Evolutionary conservation across 108 stramenopile species (phyloP).

Genomic region (Conticribra guillardii): DNA sequence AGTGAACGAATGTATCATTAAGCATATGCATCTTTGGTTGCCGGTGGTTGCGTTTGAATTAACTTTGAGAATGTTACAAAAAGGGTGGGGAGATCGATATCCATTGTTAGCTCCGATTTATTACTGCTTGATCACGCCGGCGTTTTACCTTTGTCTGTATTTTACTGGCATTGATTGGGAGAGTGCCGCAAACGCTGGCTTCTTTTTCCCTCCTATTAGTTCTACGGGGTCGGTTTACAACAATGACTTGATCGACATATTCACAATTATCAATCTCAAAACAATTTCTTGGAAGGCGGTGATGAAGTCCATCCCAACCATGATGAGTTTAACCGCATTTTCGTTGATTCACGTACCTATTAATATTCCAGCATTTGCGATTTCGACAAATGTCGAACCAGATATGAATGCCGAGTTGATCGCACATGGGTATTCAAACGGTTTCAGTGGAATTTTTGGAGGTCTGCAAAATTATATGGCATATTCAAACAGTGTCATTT

Average conservation of each 20-base stretch:
- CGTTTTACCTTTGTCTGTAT: constrained; percentile 60
- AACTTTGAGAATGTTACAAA: constrained; percentile 56
- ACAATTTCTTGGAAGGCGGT: constrained; percentile 69
- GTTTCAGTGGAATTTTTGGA: constrained; percentile 62
- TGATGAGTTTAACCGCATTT: constrained; percentile 68
- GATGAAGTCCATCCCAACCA: constrained; percentile 57
- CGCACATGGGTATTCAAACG: constrained; percentile 81
- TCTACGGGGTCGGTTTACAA: constrained; percentile 14
- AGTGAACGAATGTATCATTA: constrained; percentile 24
- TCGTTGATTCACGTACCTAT: constrained; percentile 78
- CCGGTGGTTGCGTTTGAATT: constrained; percentile 66
- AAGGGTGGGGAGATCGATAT: constrained; percentile 52
- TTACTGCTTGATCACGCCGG: constrained; percentile 76
- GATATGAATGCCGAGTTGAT: constrained; percentile 86
- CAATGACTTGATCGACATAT: constrained; percentile 49
- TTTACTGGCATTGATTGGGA: constrained; percentile 34
- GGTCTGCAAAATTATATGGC: constrained; percentile 80
- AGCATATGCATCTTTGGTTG: constrained; percentile 49
- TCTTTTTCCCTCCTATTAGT: constrained; percentile 68
- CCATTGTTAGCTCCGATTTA: constrained; percentile 81
- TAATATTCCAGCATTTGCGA: constrained; percentile 77
- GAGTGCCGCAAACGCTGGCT: constrained; percentile 52
- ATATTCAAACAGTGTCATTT: constrained; percentile 70
- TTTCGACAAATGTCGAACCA: constrained; percentile 66
- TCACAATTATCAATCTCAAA: constrained; percentile 25